Evolutionary conservation across 495 filamentous ascomycete species (phyloP).

Genomic region (Penicillium herquei): DNA sequence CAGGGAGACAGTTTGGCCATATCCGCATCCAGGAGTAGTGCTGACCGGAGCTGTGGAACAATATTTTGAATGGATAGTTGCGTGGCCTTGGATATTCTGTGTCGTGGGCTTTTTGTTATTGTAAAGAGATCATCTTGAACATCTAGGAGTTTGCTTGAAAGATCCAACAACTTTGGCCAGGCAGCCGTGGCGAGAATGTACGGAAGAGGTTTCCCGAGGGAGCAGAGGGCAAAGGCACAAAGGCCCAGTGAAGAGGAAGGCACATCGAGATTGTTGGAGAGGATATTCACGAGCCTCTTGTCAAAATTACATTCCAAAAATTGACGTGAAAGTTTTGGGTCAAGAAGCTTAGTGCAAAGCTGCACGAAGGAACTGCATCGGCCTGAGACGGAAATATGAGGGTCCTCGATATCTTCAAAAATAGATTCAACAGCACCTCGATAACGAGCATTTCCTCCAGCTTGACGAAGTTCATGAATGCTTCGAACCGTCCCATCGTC

Average conservation of each 20-base stretch:
- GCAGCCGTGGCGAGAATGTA: conserved; percentile 25
- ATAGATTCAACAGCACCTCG: conserved; percentile 77
- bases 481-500: conserved; percentile 65
- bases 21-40: conserved; percentile 18
- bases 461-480: conserved; percentile 85
- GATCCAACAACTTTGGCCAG: conserved; percentile 36
- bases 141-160: conserved; percentile 24
- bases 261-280: conserved; percentile 28
- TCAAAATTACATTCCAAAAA: conserved; percentile 77
- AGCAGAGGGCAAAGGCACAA: conserved; percentile 33
- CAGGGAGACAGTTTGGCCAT: conserved; percentile 30
- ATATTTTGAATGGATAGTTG: conserved; percentile 31
- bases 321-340: conserved; percentile 63
- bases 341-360: conserved; percentile 68
- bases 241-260: conserved; percentile 31
- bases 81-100: conserved; percentile 27
- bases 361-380: conserved; percentile 60
- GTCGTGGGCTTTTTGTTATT: conserved; percentile 14
- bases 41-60: conserved; percentile 19
- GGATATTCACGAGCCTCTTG: conserved; percentile 54
- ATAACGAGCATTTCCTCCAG: conserved; percentile 81
- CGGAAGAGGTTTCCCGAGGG: conserved; percentile 22
- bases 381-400: conserved; percentile 44
- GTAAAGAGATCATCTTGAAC: conserved; percentile 27
- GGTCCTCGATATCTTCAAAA: conserved; percentile 75